Base-by-base conservation (phyloP, 495 filamentous ascomycete genomes). In the Aspergillus heteromorphus region DNA sequence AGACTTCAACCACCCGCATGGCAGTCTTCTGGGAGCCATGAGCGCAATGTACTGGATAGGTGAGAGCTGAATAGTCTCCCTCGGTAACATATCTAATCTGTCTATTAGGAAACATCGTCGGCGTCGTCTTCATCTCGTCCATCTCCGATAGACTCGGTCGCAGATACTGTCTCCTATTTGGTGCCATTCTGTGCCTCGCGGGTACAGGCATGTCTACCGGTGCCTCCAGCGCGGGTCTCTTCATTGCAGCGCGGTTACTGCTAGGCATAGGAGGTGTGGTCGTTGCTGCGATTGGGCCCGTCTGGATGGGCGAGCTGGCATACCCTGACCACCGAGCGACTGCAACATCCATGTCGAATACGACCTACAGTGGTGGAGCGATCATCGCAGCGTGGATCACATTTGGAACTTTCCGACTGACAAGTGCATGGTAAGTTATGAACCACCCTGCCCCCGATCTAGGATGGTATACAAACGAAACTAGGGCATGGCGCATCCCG, bases 311-410 rank as follows among this genome's bases (percentile, higher is more conserved):
- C 0, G 71, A 74, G 52, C 42, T 74, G 27, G 58, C 63, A 5
- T 62, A 68, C 45, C 65, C 70, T 11, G 25, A 51, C 14, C 69
- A 74, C 7, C 60, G 66, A 9, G 65, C 48, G 1, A 49, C 43
- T 9, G 42, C 50, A 14, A 50, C 51, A 19, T 55, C 60, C 29
- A 75, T 85, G 27, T 86, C 83, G 64, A 85, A 85, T 68, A 79
- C 74, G 52, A 66, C 81, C 47, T 86, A 80, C 80, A 82, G 83
- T 64, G 69, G 79, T 5, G 83, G 83, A 19, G 79, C 82, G 43
- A 71, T 82, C 40, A 56, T 64, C 64, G 64, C 60, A 1, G 55
- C 50, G 21, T 81, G 77, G 61, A 23, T 60, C 19, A 57, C 56
- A 2, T 62, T 57, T 49, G 59, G 59, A 17, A 42, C 60, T 2